Evolutionary conservation across 805 yeast species (phyloP), one percentile per base, ranked within the genome.

Genomic region (Yarrowia hollandica): DNA sequence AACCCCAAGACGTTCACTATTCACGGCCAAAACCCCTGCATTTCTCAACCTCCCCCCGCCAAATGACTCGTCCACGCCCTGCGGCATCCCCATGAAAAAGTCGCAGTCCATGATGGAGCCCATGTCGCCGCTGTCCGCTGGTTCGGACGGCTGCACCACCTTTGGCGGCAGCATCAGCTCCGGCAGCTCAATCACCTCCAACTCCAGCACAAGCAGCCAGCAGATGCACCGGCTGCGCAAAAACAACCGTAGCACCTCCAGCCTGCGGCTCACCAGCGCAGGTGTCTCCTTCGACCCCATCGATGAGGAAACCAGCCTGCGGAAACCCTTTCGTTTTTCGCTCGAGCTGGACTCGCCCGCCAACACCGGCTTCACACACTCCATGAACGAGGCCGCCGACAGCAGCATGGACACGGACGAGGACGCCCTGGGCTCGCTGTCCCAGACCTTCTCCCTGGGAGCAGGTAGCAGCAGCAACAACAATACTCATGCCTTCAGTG

Each of bases 31-130:
- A 48, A 48, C 55, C 33, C 55, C 55, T 48, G 55, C 55, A 48
- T 48, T 48, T 48, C 55, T 48, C 28, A 48, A 31, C 30, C 55
- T 48, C 12, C 55, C 55, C 14, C 55, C 55, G n/a, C 55, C 55
- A 21, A 48, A 48, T 22, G 55, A 48, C 39, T 48, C 55, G 21
- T 48, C 55, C 16, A 48, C 55, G 30, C 55, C 55, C 11, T 48
- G 55, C 18, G 38, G 39, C 14, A 12, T 48, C 28, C 55, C 55
- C 21, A 31, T 33, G 55, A 48, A 48, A 7, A 48, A 48, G 30
- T 15, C 30, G 28, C 5, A 22, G 15, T 21, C 31, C 39, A 30
- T 22, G 48, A 25, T 26, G 37, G 37, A 30, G 37, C 30, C 38
- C 39, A 10, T 48, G 30, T 48, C 55, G 30, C 55, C 55, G 30